Evolutionary conservation across 2,329 filamentous ascomycete species (phyloP), one percentile per base, ranked within the genome.

Genomic region (Fusarium sp.): DNA sequence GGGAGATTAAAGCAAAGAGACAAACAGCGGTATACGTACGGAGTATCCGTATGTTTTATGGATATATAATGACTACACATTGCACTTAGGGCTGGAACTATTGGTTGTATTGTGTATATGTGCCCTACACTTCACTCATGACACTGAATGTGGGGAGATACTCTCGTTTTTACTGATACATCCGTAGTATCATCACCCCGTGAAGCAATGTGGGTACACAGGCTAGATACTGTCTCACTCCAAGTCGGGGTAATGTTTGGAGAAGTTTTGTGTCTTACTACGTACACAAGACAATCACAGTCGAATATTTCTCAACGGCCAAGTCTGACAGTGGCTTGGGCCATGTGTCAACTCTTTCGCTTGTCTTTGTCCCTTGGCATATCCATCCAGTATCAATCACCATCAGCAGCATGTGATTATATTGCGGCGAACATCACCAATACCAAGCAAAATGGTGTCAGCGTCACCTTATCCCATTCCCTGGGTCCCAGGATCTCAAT

Each of bases 231-330:
- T 32, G 14, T 51, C 46, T 51, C 55, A 39, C 43, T 62, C 38
- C 45, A 56, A 55, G 50, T 61, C 62, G 67, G 56, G 52, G 59
- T 68, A 70, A 62, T 30, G 45, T 55, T 58, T 68, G 60, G 66
- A 60, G 62, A 63, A 53, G 43, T 52, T 60, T 60, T 32, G 26
- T 53, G 24, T 20, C 20, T 38, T 28, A n/a, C n/a, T n/a, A n/a
- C n/a, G n/a, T n/a, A 28, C 10, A 28, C 26, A 4, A 28, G 4
- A 28, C 12, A 28, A 28, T 28, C 10, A 28, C 10, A 28, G 26
- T 28, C 10, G 12, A 28, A 28, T 28, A 12, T 28, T 28, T 28
- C 10, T n/a, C 26, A 28, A 32, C 19, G 8, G 23, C 53, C 19
- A 59, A 34, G 51, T 57, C 39, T 52, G 51, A 61, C 39, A 49